Base-by-base conservation (phyloP, 2,329 filamentous ascomycete species). In the Bipolaris sorokiniana region DNA sequence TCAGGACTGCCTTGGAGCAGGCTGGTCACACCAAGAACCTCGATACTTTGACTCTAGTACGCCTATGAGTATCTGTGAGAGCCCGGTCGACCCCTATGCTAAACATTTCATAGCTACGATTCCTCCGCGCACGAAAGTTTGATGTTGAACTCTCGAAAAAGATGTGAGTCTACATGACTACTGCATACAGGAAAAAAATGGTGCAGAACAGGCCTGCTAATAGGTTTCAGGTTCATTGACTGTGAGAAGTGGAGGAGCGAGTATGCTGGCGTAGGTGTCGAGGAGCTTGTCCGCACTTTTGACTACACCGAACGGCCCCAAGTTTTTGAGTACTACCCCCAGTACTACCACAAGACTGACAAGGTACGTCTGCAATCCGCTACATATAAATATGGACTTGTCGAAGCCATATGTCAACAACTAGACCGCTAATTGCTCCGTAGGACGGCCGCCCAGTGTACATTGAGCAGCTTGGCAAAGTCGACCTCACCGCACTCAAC, bases 321-420 rank as follows among this genome's bases (percentile, higher is more conserved):
- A 75, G 86, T 99, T 57, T 91, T 91, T 79, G 83, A 94, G 79
- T 97, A 90, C 84, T 99, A 99, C 81, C 92, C 92, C 46, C 95
- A 99, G 81, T 99, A 95, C 83, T 99, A 99, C 83, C 95, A 99
- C 86, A 97, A 97, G 83, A 94, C 88, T 11, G 91, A 95, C 80
- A 92, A 92, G 77, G 84, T 85, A 75, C 18, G 73, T 62, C 48
- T 38, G 22, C 33, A 36, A 13, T 37, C 45, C 18, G 28, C 11
- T n/a, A 13, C 26, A 10, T n/a, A 7, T 16, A 22, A 20, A 7
- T 34, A 22, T 50, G 31, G 7, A 36, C 26, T 33, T 23, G 7
- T n/a, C 18, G 16, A 23, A 28, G 13, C 22, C 20, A 38, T 16
- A 6, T 4, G 11, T 26, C 7, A 22, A 22, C 5, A 26, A 15